A percentile compares a stretch with the other conserved stretches of the same genome.
These are phyloP conservation scores for Lasiosphaeriaceae sp. DNA, from an alignment of 495 filamentous ascomycete genomes.

Conservation along the genomic window DNA sequence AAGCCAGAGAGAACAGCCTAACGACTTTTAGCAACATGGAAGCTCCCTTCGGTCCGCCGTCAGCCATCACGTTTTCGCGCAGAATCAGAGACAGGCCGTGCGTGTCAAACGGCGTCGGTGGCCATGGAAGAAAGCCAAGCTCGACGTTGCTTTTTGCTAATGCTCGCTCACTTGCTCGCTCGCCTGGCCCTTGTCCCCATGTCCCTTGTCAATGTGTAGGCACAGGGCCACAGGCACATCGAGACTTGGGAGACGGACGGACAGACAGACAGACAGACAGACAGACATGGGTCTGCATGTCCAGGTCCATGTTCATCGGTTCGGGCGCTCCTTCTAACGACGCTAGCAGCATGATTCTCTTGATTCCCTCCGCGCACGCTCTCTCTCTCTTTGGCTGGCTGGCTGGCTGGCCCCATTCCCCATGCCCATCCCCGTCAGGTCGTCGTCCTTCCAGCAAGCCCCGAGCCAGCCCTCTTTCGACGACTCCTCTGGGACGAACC, in stretches of 20 bases:
- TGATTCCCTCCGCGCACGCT: not conserved
- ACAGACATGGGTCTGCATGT: not conserved
- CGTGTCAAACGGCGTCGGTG: not conserved
- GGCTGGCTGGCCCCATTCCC: not conserved
- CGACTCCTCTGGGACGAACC: not conserved
- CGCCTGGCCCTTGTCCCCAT: constrained; percentile 10
- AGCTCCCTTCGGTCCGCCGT: not conserved
- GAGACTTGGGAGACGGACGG: too few relatives aligned
- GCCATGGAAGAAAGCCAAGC: not conserved
- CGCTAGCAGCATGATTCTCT: constrained; percentile 13
- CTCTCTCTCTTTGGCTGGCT: not conserved
- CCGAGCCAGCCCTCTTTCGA: not conserved
- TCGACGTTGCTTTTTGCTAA: constrained; percentile 2
- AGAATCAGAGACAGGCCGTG: not conserved
- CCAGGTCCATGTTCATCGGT: constrained; percentile 5
- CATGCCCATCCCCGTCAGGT: not conserved
- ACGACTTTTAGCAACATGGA: too few relatives aligned
- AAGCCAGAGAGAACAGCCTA: too few relatives aligned
- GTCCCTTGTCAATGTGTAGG: not conserved
- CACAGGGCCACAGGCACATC: not conserved
- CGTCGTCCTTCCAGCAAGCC: not conserved
- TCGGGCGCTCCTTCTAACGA: constrained; percentile 8
- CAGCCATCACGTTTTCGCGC: not conserved
- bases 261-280: not conserved
- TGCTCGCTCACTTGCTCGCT: too few relatives aligned